Base-by-base conservation (phyloP, 345 rosid species). In the Trapa bicornis region DNA sequence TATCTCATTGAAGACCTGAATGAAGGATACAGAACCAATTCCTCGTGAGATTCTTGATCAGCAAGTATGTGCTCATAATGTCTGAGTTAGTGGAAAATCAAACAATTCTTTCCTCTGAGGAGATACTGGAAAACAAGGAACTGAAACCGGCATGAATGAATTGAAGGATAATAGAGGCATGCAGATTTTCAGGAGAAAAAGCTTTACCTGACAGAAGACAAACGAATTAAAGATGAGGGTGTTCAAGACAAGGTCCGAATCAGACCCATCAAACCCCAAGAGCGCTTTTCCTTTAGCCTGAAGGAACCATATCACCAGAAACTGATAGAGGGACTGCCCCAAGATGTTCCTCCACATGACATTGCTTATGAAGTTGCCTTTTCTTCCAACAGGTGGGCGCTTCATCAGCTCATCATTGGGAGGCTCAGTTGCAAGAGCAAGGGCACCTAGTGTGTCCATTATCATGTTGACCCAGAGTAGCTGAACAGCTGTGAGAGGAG, bases 1-100 rank as follows among this genome's bases (percentile, higher is more conserved):
- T 76, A 89, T 79, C 76, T 89, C 89, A 48, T 89, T 72, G 67
- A 72, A 72, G 17, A 72, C 38, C 75, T 72, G 66, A 6, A 66
- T 22, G 38, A 66, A 52, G 47, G 13, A 58, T n/a, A 29, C 47
- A 1, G 22, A 35, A 13, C 43, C 48, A 41, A 16, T 41, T 58
- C 41, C 5, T 47, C 2, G 33, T 69, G 12, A 47, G 53, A 42
- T 54, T 45, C 48, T 64, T 7, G 45, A 12, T 11, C 48, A 45
- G 48, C 48, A 42, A n/a, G 12, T 16, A 54, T 3, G 11, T n/a
- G 1, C 33, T 6, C 33, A 16, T 33, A 6, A 4, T 32, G 42
- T 38, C 37, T 22, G 5, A 6, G 39, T 45, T 45, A 1, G 42
- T 9, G 13, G 39, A 3, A 45, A n/a, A 33, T 39, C 16, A 32